Evolutionary conservation across 1,284 basidiomycete genomes (phyloP).

Genomic region (Porogramme epimiltina): DNA sequence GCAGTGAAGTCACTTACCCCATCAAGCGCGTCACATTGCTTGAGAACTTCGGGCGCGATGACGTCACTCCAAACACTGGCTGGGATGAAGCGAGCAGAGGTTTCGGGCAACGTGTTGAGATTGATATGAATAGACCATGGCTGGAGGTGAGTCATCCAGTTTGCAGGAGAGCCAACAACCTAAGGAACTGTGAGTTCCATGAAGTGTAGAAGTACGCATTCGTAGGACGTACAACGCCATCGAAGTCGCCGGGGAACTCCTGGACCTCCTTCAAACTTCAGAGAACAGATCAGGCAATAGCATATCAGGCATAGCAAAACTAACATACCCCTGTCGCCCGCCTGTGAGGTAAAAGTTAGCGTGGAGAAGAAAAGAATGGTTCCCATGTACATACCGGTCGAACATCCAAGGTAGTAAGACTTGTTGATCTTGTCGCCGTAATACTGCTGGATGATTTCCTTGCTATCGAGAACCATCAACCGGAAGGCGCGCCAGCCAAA

Average conservation of each 20-base stretch:
- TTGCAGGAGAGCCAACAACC: slow-evolving; percentile 22
- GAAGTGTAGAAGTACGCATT: neutral
- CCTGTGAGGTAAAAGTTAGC: neutral
- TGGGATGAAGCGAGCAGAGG: slow-evolving; percentile 15
- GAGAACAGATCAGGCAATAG: too few species aligned
- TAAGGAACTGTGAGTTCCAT: neutral
- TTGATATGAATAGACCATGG: slow-evolving; percentile 17
- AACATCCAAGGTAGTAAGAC: slow-evolving; percentile 29
- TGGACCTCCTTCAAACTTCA: slow-evolving; percentile 23
- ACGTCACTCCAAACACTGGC: slow-evolving; percentile 15
- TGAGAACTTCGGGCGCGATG: slow-evolving; percentile 22
- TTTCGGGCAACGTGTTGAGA: slow-evolving; percentile 12
- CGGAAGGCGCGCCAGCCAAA: slow-evolving; percentile 27
- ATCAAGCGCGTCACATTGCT: slow-evolving; percentile 29
- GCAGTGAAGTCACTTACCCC: slow-evolving; percentile 19
- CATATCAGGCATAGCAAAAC: neutral
- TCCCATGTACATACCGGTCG: slow-evolving; percentile 17
- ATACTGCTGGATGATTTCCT: slow-evolving; percentile 24
- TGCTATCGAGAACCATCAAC: slow-evolving; percentile 21
- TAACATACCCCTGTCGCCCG: neutral
- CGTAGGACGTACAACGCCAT: slow-evolving; percentile 17
- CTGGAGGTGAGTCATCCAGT: slow-evolving; percentile 21
- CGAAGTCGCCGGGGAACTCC: slow-evolving; percentile 24
- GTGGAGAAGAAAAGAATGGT: neutral
- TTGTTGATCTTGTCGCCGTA: slow-evolving; percentile 18